Evolutionary conservation across 2,329 filamentous ascomycete genomes (phyloP).

Genomic region (Zasmidium citrigriseum): DNA sequence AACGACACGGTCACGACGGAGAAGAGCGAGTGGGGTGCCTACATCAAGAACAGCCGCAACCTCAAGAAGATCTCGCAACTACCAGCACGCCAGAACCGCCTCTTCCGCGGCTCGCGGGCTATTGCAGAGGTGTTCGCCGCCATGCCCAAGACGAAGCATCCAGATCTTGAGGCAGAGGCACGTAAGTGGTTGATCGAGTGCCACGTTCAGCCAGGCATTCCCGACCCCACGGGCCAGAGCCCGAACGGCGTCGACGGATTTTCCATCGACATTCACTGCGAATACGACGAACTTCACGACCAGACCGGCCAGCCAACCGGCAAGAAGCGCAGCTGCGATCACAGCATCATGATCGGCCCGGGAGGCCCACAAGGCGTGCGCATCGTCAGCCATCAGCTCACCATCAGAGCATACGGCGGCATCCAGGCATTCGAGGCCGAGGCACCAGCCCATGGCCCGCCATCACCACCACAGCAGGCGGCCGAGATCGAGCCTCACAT

Average conservation of each 20-base stretch:
- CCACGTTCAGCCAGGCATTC: constrained; percentile 69
- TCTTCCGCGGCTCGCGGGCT: constrained; percentile 63
- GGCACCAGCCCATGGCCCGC: constrained; percentile 41
- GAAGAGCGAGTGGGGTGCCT: constrained; percentile 67
- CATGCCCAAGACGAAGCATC: constrained; percentile 74
- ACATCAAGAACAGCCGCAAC: constrained; percentile 78
- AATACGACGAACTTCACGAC: constrained; percentile 74
- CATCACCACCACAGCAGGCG: constrained; percentile 25
- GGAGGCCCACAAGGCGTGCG: constrained; percentile 68
- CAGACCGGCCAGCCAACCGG: constrained; percentile 55
- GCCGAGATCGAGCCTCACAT: constrained; percentile 24
- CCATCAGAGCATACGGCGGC: constrained; percentile 67
- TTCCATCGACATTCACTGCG: constrained; percentile 76
- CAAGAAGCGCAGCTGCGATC: constrained; percentile 73
- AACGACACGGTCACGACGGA: constrained; percentile 37
- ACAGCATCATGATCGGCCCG: constrained; percentile 71
- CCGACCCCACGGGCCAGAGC: constrained; percentile 67
- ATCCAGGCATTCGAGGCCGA: constrained; percentile 50
- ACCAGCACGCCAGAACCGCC: constrained; percentile 63
- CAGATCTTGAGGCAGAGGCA: constrained; percentile 65
- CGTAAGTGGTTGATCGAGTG: constrained; percentile 83
- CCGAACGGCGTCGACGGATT: constrained; percentile 72
- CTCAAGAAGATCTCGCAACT: constrained; percentile 67
- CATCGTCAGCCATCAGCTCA: constrained; percentile 78
- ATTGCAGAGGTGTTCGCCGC: constrained; percentile 70